A percentile compares a stretch with the other conserved stretches of the same genome.
Conservation (phyloP, 2,329 filamentous ascomycete genomes). For the Aspergillus tamarii region DNA sequence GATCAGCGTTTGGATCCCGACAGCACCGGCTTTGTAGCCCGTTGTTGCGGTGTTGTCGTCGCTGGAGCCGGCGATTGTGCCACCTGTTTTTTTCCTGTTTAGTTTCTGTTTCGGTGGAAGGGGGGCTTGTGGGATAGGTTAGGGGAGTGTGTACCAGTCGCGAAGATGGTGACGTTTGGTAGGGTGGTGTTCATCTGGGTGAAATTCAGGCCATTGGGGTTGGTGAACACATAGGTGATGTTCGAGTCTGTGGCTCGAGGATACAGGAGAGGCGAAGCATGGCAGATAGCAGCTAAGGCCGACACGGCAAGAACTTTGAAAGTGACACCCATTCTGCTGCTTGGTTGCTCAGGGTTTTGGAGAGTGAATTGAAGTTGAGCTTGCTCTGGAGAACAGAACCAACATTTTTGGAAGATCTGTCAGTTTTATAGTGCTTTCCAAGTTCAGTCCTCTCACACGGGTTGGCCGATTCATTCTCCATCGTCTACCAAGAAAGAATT, state of each 20-base stretch:
- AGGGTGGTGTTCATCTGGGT: slow-evolving; percentile 30
- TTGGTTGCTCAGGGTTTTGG: background rate
- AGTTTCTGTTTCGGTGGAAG: background rate
- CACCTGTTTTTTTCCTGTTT: slow-evolving; percentile 18
- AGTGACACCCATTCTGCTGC: slow-evolving; percentile 20
- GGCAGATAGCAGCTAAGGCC: slow-evolving; percentile 21
- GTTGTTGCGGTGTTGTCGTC: slow-evolving; percentile 30
- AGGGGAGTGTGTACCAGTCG: slow-evolving; percentile 19
- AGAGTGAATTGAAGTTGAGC: background rate
- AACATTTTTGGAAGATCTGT: background rate
- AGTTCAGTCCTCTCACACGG: background rate
- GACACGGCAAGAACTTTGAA: slow-evolving; percentile 22
- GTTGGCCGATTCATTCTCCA: background rate
- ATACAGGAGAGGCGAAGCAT: slow-evolving; percentile 27
- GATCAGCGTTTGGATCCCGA: slow-evolving; percentile 29
- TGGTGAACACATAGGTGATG: slow-evolving; percentile 26
- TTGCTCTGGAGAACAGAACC: background rate
- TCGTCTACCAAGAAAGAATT: background rate
- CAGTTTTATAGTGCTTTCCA: background rate
- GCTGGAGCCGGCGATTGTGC: slow-evolving; percentile 31
- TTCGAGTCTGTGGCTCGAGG: slow-evolving; percentile 21
- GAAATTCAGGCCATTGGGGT: slow-evolving; percentile 30
- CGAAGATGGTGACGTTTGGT: slow-evolving; percentile 31
- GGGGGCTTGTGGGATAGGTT: background rate
- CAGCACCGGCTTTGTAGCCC: slow-evolving; percentile 29